These are phyloP conservation scores for Acer negundo DNA, from an alignment of 345 rosid species.

Conservation along the genomic window DNA sequence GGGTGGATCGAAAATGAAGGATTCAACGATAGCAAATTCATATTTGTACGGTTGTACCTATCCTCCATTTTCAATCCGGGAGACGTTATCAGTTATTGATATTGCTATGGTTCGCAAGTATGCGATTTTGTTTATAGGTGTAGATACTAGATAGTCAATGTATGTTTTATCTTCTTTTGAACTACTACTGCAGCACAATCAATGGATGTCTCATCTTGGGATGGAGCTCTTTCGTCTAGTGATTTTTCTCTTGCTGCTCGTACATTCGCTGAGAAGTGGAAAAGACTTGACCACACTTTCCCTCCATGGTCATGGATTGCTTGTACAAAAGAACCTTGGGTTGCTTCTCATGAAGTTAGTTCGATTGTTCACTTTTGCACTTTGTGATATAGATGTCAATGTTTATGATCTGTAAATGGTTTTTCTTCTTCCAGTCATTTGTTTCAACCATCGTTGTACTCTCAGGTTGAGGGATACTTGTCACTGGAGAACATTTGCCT, in stretches of 20 bases:
- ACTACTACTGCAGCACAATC: conserved; percentile 5
- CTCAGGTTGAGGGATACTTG: conserved; percentile 60
- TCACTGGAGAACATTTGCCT: conserved; percentile 57
- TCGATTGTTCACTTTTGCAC: neutral
- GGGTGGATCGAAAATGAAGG: neutral
- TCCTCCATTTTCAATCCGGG: neutral
- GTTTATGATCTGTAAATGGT: neutral
- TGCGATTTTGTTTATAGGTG: neutral
- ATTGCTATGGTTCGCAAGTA: neutral
- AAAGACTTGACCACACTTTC: conserved; percentile 26
- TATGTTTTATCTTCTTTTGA: neutral
- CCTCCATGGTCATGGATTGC: conserved; percentile 73
- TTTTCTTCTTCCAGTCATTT: neutral
- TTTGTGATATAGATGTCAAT: neutral
- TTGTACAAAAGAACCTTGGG: conserved; percentile 35
- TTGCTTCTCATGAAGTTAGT: conserved; percentile 41
- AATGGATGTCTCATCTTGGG: conserved; percentile 38
- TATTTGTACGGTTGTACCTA: neutral
- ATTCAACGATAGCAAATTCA: neutral
- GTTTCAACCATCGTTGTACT: neutral
- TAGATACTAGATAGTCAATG: neutral
- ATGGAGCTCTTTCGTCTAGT: conserved; percentile 56
- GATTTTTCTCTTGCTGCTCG: conserved; percentile 52
- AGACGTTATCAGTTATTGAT: neutral
- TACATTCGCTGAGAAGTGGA: conserved; percentile 60